phyloP scores from a whole-genome alignment of 768 basidiomycete genomes.

The Lentinula boryana region DNA sequence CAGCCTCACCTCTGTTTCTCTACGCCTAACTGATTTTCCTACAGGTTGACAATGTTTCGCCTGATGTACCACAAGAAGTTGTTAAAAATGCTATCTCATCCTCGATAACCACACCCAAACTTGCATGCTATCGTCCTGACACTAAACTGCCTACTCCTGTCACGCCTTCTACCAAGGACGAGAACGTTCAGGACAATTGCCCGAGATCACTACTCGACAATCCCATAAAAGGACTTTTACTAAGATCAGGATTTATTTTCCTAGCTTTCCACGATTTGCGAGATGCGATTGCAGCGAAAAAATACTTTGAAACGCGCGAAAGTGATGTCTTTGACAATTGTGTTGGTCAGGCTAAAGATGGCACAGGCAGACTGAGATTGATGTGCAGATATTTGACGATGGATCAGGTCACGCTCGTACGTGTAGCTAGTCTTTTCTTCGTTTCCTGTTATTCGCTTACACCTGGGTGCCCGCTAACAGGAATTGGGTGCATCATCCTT shows the following conservation, averaged over 20 bases:
- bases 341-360: conserved; percentile 18
- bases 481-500: conserved; percentile 48
- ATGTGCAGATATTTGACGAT: conserved; percentile 40
- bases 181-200: not conserved
- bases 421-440: conserved; percentile 9
- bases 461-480: conserved; percentile 24
- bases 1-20: not conserved
- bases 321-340: conserved; percentile 22
- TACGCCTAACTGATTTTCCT: conserved; percentile 2
- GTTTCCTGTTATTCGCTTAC: conserved; percentile 3
- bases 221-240: conserved; percentile 52
- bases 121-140: conserved; percentile 1
- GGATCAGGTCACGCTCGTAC: conserved; percentile 40
- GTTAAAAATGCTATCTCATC: conserved; percentile 7
- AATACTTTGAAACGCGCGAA: conserved; percentile 27
- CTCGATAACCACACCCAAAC: conserved; percentile 5
- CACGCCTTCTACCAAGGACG: not conserved
- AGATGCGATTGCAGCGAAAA: conserved; percentile 42
- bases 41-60: conserved; percentile 36
- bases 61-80: conserved; percentile 21
- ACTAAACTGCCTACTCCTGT: not conserved
- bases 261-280: conserved; percentile 58
- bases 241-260: conserved; percentile 46
- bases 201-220: not conserved
- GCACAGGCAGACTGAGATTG: conserved; percentile 21